Base-by-base conservation (phyloP, 202 grass and related monocot genomes). In the Carex arenaria region DNA sequence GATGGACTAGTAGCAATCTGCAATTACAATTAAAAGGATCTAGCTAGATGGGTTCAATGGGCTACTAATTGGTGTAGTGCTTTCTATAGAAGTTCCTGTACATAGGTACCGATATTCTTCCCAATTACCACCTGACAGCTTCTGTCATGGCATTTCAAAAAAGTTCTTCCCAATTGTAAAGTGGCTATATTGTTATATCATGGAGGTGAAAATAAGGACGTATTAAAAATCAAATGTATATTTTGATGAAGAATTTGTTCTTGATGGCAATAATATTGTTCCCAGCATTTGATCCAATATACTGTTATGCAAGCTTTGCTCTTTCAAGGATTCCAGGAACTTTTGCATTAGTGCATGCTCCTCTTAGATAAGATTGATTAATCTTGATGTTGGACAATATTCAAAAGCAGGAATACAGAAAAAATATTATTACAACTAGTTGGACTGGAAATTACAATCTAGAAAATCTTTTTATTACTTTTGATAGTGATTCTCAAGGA, bases 1-100 rank as follows among this genome's bases (percentile, higher is more conserved):
- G 77, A 80, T 80, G 77, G 34, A 64, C 45, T 80, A 45, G 26
- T 60, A 61, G 32, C 34, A 78, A 60, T 34, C 26, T 78, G n/a
- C 52, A 60, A 30, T 60, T 17, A 79, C 30, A 34, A 34, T 69
- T 79, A 61, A 60, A 77, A n/a, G 4, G 10, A 57, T 80, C 52
- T 64, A 28, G 68, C 68, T 20, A 36, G 11, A 64, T 80, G 32
- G 17, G 31, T 64, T 59, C 78, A 45, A 80, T 80, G 78, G 18
- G 34, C 60, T 61, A 34, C 28, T 79, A 60, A 34, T 12, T 56
- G 28, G 55, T 23, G 10, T 30, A 32, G 22, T 32, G 26, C 56
- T 17, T 38, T 67, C 65, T 67, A 12, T 67, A 67, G 5, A 32
- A 66, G 30, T 36, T 40, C 47, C 19, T 32, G 12, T 79, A 28